phyloP scores from a whole-genome alignment of 768 basidiomycete genomes.

The Hericium coralloides region DNA sequence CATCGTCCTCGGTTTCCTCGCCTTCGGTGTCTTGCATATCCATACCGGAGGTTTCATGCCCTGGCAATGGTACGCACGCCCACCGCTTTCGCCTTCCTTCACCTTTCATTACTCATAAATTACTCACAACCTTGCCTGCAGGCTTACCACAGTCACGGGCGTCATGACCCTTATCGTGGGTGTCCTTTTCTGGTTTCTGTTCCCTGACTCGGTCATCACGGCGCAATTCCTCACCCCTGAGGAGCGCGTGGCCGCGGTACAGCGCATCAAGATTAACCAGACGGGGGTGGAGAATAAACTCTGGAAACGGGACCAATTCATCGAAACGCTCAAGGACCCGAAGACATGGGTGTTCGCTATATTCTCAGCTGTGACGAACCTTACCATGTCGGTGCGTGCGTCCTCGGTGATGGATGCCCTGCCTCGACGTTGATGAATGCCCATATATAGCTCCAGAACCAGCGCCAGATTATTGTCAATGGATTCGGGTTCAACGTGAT shows the following conservation, averaged over 20 bases:
- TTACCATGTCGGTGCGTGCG: constrained; percentile 53
- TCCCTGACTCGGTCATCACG: constrained; percentile 72
- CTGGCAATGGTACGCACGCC: constrained; percentile 59
- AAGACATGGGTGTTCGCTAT: constrained; percentile 68
- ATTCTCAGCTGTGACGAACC: constrained; percentile 53
- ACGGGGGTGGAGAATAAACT: constrained; percentile 75
- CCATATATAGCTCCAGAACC: constrained; percentile 54
- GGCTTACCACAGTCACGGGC: constrained; percentile 73
- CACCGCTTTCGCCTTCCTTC: too few relatives aligned
- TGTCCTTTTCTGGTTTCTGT: constrained; percentile 62
- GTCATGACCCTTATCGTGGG: constrained; percentile 52
- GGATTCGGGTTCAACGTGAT: constrained; percentile 59
- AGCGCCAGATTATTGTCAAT: constrained; percentile 64
- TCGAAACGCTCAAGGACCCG: constrained; percentile 60
- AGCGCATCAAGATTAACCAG: constrained; percentile 67
- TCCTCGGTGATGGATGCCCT: not conserved
- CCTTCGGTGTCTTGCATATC: constrained; percentile 59
- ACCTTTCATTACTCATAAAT: too few relatives aligned
- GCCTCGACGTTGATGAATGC: too few relatives aligned
- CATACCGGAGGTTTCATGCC: constrained; percentile 48
- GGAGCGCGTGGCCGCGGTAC: constrained; percentile 62
- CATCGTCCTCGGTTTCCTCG: constrained; percentile 63
- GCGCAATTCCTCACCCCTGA: constrained; percentile 64
- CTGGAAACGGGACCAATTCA: constrained; percentile 70
- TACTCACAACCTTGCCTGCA: constrained; percentile 16